Evolutionary conservation across 176 grass and related monocot species (phyloP).

Genomic region (Leersia perrieri): DNA sequence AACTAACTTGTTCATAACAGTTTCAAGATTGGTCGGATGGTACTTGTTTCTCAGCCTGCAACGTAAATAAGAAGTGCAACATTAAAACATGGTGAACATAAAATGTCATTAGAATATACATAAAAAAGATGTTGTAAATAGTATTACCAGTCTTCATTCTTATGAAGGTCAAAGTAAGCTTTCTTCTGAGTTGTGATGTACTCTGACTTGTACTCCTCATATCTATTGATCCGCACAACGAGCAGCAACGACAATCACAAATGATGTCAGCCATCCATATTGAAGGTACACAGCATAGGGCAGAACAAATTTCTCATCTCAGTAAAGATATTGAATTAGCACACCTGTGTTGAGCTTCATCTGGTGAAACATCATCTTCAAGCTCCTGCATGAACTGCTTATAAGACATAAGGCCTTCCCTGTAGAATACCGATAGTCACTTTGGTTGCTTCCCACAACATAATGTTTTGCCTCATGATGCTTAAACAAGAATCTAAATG

Average conservation of each 20-base stretch:
- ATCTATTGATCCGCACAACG: constrained; percentile 54
- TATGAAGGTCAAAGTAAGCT: constrained; percentile 94
- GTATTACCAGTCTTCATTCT: constrained; percentile 82
- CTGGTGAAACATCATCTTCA: constrained; percentile 92
- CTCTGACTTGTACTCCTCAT: constrained; percentile 93
- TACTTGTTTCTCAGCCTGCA: constrained; percentile 97
- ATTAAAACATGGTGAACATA: constrained; percentile 20
- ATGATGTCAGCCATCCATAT: not conserved
- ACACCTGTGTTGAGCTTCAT: constrained; percentile 87
- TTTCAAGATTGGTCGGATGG: constrained; percentile 90
- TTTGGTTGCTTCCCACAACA: not conserved
- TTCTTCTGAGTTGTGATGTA: constrained; percentile 97
- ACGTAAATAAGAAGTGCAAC: constrained; percentile 5
- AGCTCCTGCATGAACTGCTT: constrained; percentile 99
- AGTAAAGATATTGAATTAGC: not conserved
- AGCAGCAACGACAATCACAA: constrained; percentile 12
- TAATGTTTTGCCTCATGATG: not conserved
- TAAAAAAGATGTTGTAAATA: not conserved
- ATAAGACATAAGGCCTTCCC: constrained; percentile 96
- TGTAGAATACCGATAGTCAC: constrained; percentile 34
- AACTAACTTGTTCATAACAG: constrained; percentile 82
- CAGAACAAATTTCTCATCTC: constrained; percentile 4
- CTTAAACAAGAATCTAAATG: not conserved
- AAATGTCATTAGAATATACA: not conserved
- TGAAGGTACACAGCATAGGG: constrained; percentile 7